Evolutionary conservation across 768 basidiomycete genomes (phyloP).

Genomic region (Pleurotus salmoneostramineus): DNA sequence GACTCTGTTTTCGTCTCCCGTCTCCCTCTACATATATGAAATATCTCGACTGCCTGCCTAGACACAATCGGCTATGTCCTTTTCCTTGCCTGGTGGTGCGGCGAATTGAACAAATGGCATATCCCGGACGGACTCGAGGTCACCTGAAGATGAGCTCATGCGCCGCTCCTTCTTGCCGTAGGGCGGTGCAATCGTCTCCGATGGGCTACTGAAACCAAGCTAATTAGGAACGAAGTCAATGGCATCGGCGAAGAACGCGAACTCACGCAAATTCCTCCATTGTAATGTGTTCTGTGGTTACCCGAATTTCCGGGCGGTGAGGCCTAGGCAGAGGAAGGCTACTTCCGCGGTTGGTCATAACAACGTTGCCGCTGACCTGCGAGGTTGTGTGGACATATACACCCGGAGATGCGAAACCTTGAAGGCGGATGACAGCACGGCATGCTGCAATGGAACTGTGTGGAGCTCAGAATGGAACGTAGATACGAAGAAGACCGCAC

Average conservation of each 20-base stretch:
- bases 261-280: constrained; percentile 54
- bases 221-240: neutral
- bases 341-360: constrained; percentile 26
- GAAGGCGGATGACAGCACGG: constrained; percentile 63
- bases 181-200: constrained; percentile 18
- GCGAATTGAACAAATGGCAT: constrained; percentile 7
- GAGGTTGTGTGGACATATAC: constrained; percentile 45
- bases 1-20: neutral
- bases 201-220: constrained; percentile 7
- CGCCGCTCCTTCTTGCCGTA: constrained; percentile 13
- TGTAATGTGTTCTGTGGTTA: constrained; percentile 58
- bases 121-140: constrained; percentile 7
- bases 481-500: constrained; percentile 8
- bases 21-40: neutral
- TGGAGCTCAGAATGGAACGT: constrained; percentile 4
- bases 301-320: constrained; percentile 46
- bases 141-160: constrained; percentile 11
- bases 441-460: constrained; percentile 58
- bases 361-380: constrained; percentile 21
- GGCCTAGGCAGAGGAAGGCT: constrained; percentile 22
- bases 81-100: constrained; percentile 1
- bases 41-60: constrained; percentile 1
- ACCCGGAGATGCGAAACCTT: constrained; percentile 47
- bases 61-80: constrained; percentile 7
- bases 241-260: neutral